phyloP scores from a whole-genome alignment of 305 asterid genomes.

The Fraxinus paxiana region DNA sequence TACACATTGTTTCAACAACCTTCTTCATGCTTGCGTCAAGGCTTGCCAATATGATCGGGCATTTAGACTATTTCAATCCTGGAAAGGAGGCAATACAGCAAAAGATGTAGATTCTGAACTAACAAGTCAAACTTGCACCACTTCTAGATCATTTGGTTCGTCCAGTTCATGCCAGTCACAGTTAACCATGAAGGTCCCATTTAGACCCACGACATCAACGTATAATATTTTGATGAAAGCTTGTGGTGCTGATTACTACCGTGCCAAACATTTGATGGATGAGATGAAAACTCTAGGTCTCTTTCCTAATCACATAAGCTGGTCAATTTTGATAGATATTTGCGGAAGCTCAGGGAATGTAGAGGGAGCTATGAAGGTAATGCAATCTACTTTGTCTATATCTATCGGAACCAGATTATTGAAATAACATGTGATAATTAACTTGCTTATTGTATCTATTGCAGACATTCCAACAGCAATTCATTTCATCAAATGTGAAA shows the following conservation, averaged over 20 bases:
- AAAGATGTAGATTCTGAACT: conserved; percentile 18
- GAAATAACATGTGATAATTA: conserved; percentile 13
- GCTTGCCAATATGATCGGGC: conserved; percentile 88
- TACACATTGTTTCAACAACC: conserved; percentile 72
- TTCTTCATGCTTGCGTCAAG: conserved; percentile 90
- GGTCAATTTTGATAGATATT: conserved; percentile 78
- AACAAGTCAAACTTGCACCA: conserved; percentile 19
- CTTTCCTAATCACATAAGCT: conserved; percentile 78
- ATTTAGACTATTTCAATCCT: conserved; percentile 70
- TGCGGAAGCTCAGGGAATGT: conserved; percentile 69
- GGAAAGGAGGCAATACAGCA: conserved; percentile 50
- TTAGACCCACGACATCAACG: conserved; percentile 72
- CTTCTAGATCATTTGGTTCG: conserved; percentile 20
- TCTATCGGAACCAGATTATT: conserved; percentile 3
- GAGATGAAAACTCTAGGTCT: conserved; percentile 81
- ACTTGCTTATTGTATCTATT: conserved; percentile 21
- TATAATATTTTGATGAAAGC: conserved; percentile 93
- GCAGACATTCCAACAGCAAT: conserved; percentile 5
- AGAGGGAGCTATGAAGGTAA: conserved; percentile 63
- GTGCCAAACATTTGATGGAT: conserved; percentile 76
- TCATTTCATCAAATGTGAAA: conserved; percentile 14
- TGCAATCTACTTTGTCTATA: conserved; percentile 18
- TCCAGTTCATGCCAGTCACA: conserved; percentile 28
- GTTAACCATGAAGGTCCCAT: conserved; percentile 52
- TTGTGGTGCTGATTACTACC: conserved; percentile 75